These are phyloP conservation scores for Neurospora sp. DNA, from an alignment of 495 filamentous ascomycete genomes.

Conservation along the genomic window DNA sequence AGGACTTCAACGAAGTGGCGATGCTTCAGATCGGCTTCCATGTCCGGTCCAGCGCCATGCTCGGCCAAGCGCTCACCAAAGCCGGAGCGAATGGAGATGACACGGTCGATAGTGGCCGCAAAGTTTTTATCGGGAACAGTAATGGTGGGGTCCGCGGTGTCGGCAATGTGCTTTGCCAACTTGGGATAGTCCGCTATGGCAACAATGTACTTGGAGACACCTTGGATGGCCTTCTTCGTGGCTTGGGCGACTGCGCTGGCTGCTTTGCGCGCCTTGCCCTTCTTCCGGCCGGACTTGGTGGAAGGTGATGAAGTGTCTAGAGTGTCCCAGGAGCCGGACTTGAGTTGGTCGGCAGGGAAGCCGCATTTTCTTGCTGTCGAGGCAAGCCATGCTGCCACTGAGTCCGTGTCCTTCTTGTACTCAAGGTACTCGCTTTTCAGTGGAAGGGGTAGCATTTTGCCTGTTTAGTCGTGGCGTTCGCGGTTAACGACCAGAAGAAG, in stretches of 20 bases:
- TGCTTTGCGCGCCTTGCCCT: conserved; percentile 24
- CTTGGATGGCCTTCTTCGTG: background rate
- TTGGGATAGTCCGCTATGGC: conserved; percentile 28
- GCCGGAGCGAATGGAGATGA: conserved; percentile 14
- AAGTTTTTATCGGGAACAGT: conserved; percentile 18
- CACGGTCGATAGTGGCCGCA: conserved; percentile 14
- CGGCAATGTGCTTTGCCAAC: conserved; percentile 28
- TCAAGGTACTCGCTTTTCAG: conserved; percentile 32
- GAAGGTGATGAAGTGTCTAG: background rate
- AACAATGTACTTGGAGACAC: conserved; percentile 21
- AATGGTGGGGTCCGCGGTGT: conserved; percentile 7
- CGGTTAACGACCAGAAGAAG: background rate
- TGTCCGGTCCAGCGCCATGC: conserved; percentile 5
- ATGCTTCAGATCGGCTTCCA: conserved; percentile 21
- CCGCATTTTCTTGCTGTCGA: conserved; percentile 32
- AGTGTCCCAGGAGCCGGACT: background rate
- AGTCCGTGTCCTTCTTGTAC: conserved; percentile 42
- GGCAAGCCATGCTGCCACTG: conserved; percentile 41
- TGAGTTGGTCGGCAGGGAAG: conserved; percentile 13
- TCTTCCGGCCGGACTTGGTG: conserved; percentile 13
- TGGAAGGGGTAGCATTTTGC: conserved; percentile 21
- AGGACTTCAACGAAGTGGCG: conserved; percentile 27
- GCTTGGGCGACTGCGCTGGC: background rate
- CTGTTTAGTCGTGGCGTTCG: background rate
- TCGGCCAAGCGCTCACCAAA: conserved; percentile 11